Base-by-base conservation (phyloP, 2,329 filamentous ascomycete genomes). In the Fusarium concolor region DNA sequence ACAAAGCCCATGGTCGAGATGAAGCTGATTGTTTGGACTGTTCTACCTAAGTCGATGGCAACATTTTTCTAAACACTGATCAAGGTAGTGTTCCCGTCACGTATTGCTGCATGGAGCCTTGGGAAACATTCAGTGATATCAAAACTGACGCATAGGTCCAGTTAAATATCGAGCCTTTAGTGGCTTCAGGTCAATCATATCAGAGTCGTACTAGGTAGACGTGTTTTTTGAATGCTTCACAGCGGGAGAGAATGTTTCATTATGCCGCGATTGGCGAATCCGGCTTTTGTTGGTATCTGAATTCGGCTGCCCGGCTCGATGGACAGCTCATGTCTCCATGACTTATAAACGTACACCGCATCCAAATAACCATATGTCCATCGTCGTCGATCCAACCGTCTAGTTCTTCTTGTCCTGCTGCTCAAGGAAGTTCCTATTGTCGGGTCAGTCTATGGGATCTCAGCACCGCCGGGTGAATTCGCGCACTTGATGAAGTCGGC, bases 401-500 rank as follows among this genome's bases (percentile, higher is more conserved):
- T 80, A 80, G 65, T 80, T 71, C 75, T 80, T 80, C 78, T 81
- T 81, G 67, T 79, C 78, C 71, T 78, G 76, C 71, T 80, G 72
- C 51, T 79, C 78, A 49, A 81, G 76, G 70, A 81, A 81, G 72
- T 80, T 78, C 76, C 79, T 81, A 59, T 57, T 15, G 20, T 7
- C 18, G 20, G 43, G 70, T 79, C 72, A 79, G 76, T 63, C 42
- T 44, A 53, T 26, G n/a, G 20, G 50, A 35, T 17, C 12, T 31
- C 29, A 53, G 38, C n/a, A 49, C 28, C n/a, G 65, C 43, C 43
- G 5, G 43, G 43, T 49, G 71, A 75, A 75, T 74, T 74, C 69
- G 77, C 84, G 81, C 79, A 89, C 87, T 88, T 87, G 83, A 89
- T 88, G 79, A 89, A 89, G 77, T 88, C 85, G 78, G 84, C 86